A percentile compares a stretch with the other conserved stretches of the same genome.
These are phyloP conservation scores for Trichoderma polysporum DNA, from an alignment of 2,329 filamentous ascomycete species.

Conservation along the genomic window DNA sequence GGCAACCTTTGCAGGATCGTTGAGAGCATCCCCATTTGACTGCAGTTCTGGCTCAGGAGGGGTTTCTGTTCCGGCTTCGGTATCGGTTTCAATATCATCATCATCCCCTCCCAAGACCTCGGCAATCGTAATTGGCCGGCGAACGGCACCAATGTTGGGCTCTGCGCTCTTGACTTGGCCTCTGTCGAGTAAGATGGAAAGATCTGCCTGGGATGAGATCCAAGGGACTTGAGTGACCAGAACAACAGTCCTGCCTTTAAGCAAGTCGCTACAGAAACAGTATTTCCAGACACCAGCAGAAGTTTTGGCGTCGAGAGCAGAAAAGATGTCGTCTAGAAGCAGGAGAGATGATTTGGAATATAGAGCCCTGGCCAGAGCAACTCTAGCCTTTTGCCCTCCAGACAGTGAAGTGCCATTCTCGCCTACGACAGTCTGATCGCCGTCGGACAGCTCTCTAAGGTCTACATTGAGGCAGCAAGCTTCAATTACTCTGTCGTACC, in stretches of 20 bases:
- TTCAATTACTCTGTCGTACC: slow-evolving; percentile 56
- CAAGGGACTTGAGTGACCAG: slow-evolving; percentile 58
- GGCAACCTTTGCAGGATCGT: slow-evolving; percentile 35
- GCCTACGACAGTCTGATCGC: slow-evolving; percentile 53
- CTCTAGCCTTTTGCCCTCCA: slow-evolving; percentile 56
- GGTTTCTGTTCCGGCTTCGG: slow-evolving; percentile 28
- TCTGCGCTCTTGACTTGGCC: slow-evolving; percentile 44
- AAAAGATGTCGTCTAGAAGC: slow-evolving; percentile 60
- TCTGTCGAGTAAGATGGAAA: slow-evolving; percentile 47
- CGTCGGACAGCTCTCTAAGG: slow-evolving; percentile 49
- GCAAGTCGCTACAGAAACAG: slow-evolving; percentile 56
- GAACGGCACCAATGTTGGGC: slow-evolving; percentile 46
- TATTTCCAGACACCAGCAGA: slow-evolving; percentile 55
- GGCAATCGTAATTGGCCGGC: slow-evolving; percentile 45
- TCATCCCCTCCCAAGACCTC: slow-evolving; percentile 38
- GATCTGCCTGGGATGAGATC: slow-evolving; percentile 52
- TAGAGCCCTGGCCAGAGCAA: slow-evolving; percentile 56
- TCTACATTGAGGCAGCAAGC: slow-evolving; percentile 55
- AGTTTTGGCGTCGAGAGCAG: slow-evolving; percentile 59
- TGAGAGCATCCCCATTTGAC: slow-evolving; percentile 31
- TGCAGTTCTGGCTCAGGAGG: slow-evolving; percentile 32
- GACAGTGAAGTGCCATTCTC: slow-evolving; percentile 57
- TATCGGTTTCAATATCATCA: slow-evolving; percentile 29
- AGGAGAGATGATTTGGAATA: slow-evolving; percentile 57
- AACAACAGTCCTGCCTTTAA: slow-evolving; percentile 54